Conservation (phyloP, 2,329 filamentous ascomycete species). For the Diaporthe ilicicola region DNA sequence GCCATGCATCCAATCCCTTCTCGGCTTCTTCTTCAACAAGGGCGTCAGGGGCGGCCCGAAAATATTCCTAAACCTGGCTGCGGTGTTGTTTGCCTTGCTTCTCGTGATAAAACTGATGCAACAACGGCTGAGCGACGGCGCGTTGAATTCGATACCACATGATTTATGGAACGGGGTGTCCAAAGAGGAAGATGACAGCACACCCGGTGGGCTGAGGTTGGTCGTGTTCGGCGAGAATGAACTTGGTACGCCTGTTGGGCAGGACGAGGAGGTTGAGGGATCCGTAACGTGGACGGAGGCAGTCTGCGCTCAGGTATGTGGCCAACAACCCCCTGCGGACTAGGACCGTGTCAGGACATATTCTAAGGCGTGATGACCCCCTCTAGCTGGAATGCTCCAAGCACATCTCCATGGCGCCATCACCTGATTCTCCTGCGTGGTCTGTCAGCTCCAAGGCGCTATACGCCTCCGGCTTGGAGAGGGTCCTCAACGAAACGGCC, state of each 20-base stretch:
- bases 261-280: slow-evolving; percentile 32
- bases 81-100: slow-evolving; percentile 35
- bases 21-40: slow-evolving; percentile 41
- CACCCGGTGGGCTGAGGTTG: slow-evolving; percentile 51
- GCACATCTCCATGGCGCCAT: slow-evolving; percentile 56
- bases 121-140: slow-evolving; percentile 34
- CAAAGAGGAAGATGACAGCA: slow-evolving; percentile 20
- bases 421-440: slow-evolving; percentile 56
- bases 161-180: slow-evolving; percentile 33
- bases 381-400: slow-evolving; percentile 55
- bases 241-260: slow-evolving; percentile 47
- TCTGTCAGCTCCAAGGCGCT: slow-evolving; percentile 63
- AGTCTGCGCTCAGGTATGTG: slow-evolving; percentile 56
- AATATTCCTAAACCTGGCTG: slow-evolving; percentile 39
- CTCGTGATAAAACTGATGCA: slow-evolving; percentile 38
- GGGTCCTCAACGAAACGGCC: slow-evolving; percentile 43
- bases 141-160: slow-evolving; percentile 32
- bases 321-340: background rate
- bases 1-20: slow-evolving; percentile 32
- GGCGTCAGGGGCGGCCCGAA: slow-evolving; percentile 41
- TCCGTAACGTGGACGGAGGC: slow-evolving; percentile 55
- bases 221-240: slow-evolving; percentile 63
- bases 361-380: background rate
- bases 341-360: background rate
- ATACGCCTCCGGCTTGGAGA: slow-evolving; percentile 57